These are phyloP conservation scores for Apium graveolens DNA, from an alignment of 129 eudicot species.

Conservation along the genomic window DNA sequence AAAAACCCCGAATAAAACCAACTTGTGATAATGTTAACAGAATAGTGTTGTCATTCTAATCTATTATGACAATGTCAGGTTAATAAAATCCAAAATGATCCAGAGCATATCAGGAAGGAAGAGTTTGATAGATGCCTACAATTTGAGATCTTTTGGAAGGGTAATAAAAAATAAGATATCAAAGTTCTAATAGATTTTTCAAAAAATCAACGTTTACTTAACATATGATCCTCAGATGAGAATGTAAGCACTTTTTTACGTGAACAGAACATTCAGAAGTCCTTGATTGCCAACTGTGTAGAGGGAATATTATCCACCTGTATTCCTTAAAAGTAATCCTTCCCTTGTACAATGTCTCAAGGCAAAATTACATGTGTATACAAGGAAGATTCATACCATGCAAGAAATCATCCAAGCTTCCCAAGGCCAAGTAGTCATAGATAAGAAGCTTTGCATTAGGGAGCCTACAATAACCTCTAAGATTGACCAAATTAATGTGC, in stretches of 20 bases:
- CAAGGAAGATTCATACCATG: slow-evolving; percentile 51
- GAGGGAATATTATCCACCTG: not conserved
- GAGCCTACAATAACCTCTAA: slow-evolving; percentile 88
- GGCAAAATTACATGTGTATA: not conserved
- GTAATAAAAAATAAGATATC: not conserved
- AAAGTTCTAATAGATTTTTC: not conserved
- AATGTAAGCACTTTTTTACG: not conserved
- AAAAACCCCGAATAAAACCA: too few relatives aligned
- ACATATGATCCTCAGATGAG: not conserved
- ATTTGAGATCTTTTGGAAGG: not conserved
- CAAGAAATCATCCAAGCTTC: slow-evolving; percentile 72
- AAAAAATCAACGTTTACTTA: not conserved
- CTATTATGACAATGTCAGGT: too few relatives aligned
- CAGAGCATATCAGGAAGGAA: not conserved
- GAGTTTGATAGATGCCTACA: not conserved
- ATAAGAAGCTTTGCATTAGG: slow-evolving; percentile 86
- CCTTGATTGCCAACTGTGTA: not conserved
- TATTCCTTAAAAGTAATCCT: not conserved
- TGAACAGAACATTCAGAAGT: not conserved
- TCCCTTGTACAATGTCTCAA: not conserved
- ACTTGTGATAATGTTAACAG: too few relatives aligned
- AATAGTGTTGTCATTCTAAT: too few relatives aligned
- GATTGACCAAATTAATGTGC: slow-evolving; percentile 86
- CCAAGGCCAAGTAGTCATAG: slow-evolving; percentile 83
- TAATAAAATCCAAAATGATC: not conserved